Percentiles rank a stretch among this genome's conserved stretches.
Evolutionary conservation across 1,139 yeast genomes (phyloP).

Genomic region (Pneumocystis wakefieldiae): DNA sequence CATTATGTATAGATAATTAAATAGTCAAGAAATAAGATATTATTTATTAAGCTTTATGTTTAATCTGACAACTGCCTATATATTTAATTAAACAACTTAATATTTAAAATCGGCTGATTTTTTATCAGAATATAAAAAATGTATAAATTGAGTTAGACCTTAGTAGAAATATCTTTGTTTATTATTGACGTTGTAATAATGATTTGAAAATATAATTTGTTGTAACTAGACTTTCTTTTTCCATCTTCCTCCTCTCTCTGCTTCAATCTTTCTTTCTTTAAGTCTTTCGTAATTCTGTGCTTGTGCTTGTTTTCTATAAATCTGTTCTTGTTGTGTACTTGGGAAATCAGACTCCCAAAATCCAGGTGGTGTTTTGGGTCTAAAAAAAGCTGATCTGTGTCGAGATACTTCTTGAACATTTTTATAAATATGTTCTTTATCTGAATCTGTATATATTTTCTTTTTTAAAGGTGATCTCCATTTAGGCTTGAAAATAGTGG

Average conservation of each 20-base stretch:
- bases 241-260: slow-evolving; percentile 1
- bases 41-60: not conserved
- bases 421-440: slow-evolving; percentile 1
- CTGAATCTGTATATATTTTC: not conserved
- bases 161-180: not conserved
- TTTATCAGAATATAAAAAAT: too few relatives aligned
- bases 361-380: slow-evolving; percentile 22
- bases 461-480: slow-evolving; percentile 13
- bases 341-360: slow-evolving; percentile 24
- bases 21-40: not conserved
- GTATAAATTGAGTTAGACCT: too few relatives aligned
- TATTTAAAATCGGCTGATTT: too few relatives aligned
- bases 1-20: not conserved
- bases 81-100: too few relatives aligned
- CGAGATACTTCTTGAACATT: slow-evolving; percentile 16
- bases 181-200: not conserved
- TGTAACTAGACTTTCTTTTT: not conserved
- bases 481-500: slow-evolving; percentile 12
- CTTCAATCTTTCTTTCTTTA: not conserved
- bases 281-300: slow-evolving; percentile 8
- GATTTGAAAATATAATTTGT: not conserved
- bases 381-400: slow-evolving; percentile 18
- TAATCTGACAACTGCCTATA: not conserved
- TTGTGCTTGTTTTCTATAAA: slow-evolving; percentile 16
- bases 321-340: slow-evolving; percentile 19